phyloP scores from a whole-genome alignment of 371 early-diverging fungal genomes.

The Blakeslea trispora region DNA sequence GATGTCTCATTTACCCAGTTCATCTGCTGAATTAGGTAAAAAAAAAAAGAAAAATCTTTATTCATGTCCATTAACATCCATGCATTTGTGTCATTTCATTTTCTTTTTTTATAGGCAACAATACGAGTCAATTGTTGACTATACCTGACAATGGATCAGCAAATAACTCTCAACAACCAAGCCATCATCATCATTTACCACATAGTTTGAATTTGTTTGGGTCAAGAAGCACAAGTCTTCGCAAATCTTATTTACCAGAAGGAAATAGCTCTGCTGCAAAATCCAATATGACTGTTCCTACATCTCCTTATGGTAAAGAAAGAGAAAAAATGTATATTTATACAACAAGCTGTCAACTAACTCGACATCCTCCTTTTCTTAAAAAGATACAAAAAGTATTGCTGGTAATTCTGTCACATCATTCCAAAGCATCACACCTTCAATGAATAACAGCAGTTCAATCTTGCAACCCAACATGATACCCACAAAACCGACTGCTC shows the following conservation, averaged over 20 bases:
- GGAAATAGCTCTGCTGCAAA: neutral
- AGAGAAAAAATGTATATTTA: neutral
- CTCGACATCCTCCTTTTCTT: no score
- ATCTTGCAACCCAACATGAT: slow-evolving; percentile 25
- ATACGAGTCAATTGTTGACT: slow-evolving; percentile 8
- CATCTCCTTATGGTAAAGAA: slow-evolving; percentile 17
- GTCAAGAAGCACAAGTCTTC: slow-evolving; percentile 25
- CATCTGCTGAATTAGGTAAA: slow-evolving; percentile 1
- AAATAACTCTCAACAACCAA: slow-evolving; percentile 7
- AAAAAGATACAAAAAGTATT: slow-evolving; percentile 16
- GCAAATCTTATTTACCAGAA: slow-evolving; percentile 2
- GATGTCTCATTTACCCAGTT: neutral
- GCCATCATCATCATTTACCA: slow-evolving; percentile 18
- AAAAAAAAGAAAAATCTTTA: no score
- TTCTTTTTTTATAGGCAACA: slow-evolving; percentile 9
- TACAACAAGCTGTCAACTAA: no score
- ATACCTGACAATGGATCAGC: slow-evolving; percentile 13
- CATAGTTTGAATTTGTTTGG: slow-evolving; percentile 32
- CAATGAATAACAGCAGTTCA: slow-evolving; percentile 27
- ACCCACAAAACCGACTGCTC: slow-evolving; percentile 29
- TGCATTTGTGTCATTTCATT: no score
- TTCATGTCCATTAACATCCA: no score
- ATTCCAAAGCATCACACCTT: slow-evolving; percentile 30
- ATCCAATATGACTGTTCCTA: slow-evolving; percentile 11
- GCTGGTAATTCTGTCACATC: slow-evolving; percentile 25